Evolutionary conservation across 306 rosid species (phyloP).

Genomic region (Leucaena leucocephala): DNA sequence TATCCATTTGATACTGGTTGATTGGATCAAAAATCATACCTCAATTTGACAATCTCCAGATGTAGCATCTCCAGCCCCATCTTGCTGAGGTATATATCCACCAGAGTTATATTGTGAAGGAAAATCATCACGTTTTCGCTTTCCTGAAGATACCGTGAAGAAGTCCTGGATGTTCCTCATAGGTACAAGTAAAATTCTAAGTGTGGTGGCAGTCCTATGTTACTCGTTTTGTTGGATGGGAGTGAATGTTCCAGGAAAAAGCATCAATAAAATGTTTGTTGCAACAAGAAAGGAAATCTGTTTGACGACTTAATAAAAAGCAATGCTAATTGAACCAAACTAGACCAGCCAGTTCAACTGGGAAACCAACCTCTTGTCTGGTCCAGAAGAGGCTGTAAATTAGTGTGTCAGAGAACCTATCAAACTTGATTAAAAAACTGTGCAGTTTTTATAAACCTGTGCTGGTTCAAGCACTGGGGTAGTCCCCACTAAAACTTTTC

Average conservation of each 20-base stretch:
- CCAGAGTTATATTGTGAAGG: constrained; percentile 69
- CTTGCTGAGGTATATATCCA: constrained; percentile 98
- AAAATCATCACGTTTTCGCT: constrained; percentile 90
- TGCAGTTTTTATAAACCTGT: background rate
- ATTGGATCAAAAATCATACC: constrained; percentile 44
- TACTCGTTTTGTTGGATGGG: background rate
- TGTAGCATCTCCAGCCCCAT: constrained; percentile 84
- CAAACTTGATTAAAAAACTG: background rate
- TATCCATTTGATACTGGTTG: constrained; percentile 3
- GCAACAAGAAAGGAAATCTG: constrained; percentile 32
- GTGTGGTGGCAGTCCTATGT: constrained; percentile 17
- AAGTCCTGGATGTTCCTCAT: constrained; percentile 69
- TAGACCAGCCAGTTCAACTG: background rate
- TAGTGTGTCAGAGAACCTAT: background rate
- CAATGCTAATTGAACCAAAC: background rate
- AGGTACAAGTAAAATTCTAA: constrained; percentile 17
- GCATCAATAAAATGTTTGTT: background rate
- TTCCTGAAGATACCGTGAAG: constrained; percentile 60
- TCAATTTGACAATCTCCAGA: constrained; percentile 70
- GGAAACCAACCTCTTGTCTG: background rate
- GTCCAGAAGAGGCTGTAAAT: background rate
- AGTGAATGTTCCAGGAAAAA: constrained; percentile 31
- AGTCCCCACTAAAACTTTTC: too few species aligned
- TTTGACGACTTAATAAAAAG: constrained; percentile 31
- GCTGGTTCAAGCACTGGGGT: background rate